A percentile compares a stretch with the other conserved stretches of the same genome.
Evolutionary conservation across 495 filamentous ascomycete species (phyloP).

Genomic region (Staphylotrichum longicolle): DNA sequence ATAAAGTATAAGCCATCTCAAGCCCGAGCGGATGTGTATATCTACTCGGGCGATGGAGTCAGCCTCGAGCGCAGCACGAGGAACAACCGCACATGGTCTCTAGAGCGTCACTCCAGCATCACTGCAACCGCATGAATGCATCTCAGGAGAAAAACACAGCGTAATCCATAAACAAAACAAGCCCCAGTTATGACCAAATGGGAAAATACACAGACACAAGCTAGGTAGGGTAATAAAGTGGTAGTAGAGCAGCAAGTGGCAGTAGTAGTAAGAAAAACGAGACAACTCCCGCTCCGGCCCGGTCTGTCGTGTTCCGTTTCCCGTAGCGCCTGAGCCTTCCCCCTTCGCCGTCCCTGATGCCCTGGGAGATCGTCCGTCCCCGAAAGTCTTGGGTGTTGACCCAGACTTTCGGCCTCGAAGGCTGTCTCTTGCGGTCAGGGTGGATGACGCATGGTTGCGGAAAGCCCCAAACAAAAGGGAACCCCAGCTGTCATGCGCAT

Average conservation of each 20-base stretch:
- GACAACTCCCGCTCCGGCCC: conserved; percentile 19
- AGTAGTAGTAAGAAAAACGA: conserved; percentile 15
- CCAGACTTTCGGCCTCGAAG: too few relatives aligned
- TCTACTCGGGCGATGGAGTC: too few relatives aligned
- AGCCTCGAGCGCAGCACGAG: too few relatives aligned
- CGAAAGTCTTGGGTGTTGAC: too few relatives aligned
- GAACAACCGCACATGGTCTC: too few relatives aligned
- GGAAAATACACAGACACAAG: conserved; percentile 32
- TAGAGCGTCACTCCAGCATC: too few relatives aligned
- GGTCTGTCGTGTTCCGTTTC: conserved; percentile 15
- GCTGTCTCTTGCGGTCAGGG: too few relatives aligned
- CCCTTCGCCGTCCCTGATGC: background rate
- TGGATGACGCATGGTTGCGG: background rate
- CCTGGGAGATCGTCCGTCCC: background rate
- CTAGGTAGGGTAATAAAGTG: conserved; percentile 6
- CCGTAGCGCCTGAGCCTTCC: background rate
- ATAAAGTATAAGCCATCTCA: too few relatives aligned
- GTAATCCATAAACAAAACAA: conserved; percentile 21
- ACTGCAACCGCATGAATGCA: too few relatives aligned
- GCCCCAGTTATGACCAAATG: conserved; percentile 37
- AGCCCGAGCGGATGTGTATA: too few relatives aligned
- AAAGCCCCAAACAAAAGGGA: background rate
- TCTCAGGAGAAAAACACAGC: background rate
- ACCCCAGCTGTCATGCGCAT: background rate
- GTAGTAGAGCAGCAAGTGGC: background rate